These are phyloP conservation scores for Gremmenia infestans DNA, from an alignment of 2,329 filamentous ascomycete species.

Conservation along the genomic window DNA sequence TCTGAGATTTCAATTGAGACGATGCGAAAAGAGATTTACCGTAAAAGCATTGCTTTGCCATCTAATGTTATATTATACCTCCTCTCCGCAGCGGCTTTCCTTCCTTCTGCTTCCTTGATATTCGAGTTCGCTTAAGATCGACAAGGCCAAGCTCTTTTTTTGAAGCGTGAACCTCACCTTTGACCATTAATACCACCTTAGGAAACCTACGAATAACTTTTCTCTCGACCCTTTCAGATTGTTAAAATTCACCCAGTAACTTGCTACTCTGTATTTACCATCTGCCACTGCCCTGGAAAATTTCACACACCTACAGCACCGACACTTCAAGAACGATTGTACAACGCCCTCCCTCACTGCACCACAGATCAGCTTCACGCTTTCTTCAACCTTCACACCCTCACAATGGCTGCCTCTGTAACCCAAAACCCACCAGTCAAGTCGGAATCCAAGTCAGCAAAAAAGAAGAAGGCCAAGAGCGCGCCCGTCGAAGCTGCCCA, in stretches of 20 bases:
- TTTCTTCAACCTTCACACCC: conserved; percentile 3
- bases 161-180: conserved; percentile 2
- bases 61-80: background rate
- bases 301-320: background rate
- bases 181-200: background rate
- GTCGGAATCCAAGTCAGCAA: conserved; percentile 59
- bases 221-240: background rate
- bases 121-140: conserved; percentile 6
- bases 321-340: conserved; percentile 9
- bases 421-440: conserved; percentile 59
- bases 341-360: conserved; percentile 2
- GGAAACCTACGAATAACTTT: background rate
- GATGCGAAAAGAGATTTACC: too few species aligned
- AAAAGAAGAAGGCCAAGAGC: conserved; percentile 63
- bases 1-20: too few species aligned
- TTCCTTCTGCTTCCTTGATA: conserved; percentile 10
- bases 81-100: background rate
- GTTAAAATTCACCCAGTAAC: background rate
- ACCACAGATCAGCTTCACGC: background rate
- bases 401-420: conserved; percentile 57
- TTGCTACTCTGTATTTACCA: background rate
- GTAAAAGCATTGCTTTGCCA: too few species aligned
- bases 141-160: background rate
- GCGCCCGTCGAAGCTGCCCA: conserved; percentile 50
- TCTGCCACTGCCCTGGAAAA: background rate